Conservation (phyloP, 2,329 filamentous ascomycete genomes). For the Penicillium oxalicum region DNA sequence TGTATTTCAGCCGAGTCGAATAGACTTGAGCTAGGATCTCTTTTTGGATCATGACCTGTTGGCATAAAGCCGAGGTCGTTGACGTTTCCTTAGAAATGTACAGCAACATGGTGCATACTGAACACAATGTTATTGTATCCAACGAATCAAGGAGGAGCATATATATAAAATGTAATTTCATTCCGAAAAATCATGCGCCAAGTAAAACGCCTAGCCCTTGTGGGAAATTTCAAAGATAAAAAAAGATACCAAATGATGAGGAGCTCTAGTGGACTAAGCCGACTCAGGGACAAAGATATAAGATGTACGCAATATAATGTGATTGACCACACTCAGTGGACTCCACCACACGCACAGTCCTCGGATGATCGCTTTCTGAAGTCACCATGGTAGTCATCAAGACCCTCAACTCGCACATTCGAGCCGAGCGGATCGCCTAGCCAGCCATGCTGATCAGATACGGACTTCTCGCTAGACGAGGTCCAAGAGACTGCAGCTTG, state of each 20-base stretch:
- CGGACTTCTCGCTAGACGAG: slow-evolving; percentile 16
- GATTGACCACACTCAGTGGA: slow-evolving; percentile 15
- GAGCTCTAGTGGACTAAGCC: neutral
- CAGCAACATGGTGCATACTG: no score
- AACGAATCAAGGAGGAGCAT: no score
- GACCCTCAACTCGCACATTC: slow-evolving; percentile 33
- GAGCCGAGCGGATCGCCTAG: slow-evolving; percentile 37
- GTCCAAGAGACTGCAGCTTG: slow-evolving; percentile 31
- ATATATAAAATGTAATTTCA: neutral
- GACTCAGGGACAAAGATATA: neutral
- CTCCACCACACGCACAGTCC: slow-evolving; percentile 28
- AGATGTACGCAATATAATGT: neutral
- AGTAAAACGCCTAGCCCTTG: neutral
- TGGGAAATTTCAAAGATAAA: neutral
- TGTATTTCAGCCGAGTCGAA: no score
- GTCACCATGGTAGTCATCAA: slow-evolving; percentile 43
- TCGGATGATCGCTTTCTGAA: slow-evolving; percentile 34
- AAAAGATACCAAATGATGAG: neutral
- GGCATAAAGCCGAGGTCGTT: no score
- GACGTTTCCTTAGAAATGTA: no score
- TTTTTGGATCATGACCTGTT: no score
- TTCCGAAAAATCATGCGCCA: neutral
- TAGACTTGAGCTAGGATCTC: no score
- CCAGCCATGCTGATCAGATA: slow-evolving; percentile 27
- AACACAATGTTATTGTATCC: no score